phyloP scores from a whole-genome alignment of 163 green algal species.

The Scenedesmus sp. region DNA sequence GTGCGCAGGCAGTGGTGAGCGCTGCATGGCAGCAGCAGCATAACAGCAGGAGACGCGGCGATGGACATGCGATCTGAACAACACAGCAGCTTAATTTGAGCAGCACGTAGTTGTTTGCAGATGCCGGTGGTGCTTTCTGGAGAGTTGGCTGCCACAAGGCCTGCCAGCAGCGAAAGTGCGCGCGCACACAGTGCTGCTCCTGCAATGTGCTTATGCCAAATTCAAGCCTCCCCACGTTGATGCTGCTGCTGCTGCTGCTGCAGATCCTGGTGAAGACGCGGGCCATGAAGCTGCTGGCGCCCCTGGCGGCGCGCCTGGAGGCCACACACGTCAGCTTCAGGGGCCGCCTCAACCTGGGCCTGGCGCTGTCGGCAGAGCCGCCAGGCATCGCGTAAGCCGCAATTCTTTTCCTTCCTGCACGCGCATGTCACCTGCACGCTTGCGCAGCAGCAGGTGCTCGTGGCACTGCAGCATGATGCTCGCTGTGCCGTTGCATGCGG shows the following conservation, averaged over 20 bases:
- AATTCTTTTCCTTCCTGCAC: neutral
- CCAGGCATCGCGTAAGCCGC: conserved; percentile 60
- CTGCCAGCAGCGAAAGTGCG: neutral
- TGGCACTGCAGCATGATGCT: neutral
- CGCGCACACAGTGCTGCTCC: neutral
- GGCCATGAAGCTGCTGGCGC: conserved; percentile 46
- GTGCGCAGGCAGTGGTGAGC: conserved; percentile 60
- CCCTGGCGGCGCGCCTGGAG: conserved; percentile 59
- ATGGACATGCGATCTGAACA: no score
- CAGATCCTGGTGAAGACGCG: conserved; percentile 58
- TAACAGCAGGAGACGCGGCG: no score
- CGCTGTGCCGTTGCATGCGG: no score
- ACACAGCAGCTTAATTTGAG: no score
- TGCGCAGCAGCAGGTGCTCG: neutral
- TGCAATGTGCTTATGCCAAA: neutral
- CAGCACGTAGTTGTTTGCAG: no score
- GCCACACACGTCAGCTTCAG: conserved; percentile 53
- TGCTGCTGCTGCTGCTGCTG: neutral
- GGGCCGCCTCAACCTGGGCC: conserved; percentile 59
- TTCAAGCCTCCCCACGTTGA: neutral
- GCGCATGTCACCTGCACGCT: no score
- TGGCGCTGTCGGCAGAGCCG: conserved; percentile 60
- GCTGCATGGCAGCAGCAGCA: neutral
- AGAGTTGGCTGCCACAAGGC: neutral
- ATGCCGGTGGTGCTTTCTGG: neutral